Base-by-base conservation (phyloP, 2,329 filamentous ascomycete species). In the Fusarium circinatum region DNA sequence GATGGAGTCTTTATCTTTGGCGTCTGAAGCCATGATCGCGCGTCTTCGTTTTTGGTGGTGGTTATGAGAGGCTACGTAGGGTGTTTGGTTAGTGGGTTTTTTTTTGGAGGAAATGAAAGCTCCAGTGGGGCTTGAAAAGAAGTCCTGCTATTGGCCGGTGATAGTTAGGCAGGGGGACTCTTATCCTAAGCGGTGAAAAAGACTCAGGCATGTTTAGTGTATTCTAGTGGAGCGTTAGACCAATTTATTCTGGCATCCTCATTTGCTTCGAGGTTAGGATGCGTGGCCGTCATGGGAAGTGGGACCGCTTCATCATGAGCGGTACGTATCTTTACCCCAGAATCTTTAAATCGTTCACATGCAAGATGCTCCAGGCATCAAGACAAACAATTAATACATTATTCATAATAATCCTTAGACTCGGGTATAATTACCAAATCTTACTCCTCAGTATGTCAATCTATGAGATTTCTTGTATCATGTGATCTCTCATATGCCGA, bases 1-100 rank as follows among this genome's bases (percentile, higher is more conserved):
- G 69, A 98, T 88, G 62, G 91, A 92, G 66, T 81, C 89, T 74
- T 78, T 73, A 47, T 73, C 73, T 41, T 75, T 70, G 69, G 74
- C 57, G 52, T 69, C 67, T 56, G 47, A 36, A 60, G 71, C 71
- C 71, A 74, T 74, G 49, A 41, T 68, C 49, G 28, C 45, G 17
- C 32, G 17, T 30, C 36, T 47, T 67, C 10, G 30, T 32, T 38
- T 34, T 42, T 51, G 26, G 26, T 41, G 20, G 34, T 56, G 32
- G 28, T 38, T 34, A 39, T 32, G 14, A 39, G 38, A 48, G 55
- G 55, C 55, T 15, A 52, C 36, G 52, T 15, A 48, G 36, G 48
- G 28, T 26, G 48, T 48, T 44, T 34, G 48, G 49, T 59, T 70
- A 41, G 67, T 63, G 52, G 62, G 42, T 49, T 30, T 56, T 44